Evolutionary conservation across 2,329 filamentous ascomycete species (phyloP), one percentile per base, ranked within the genome.

Genomic region (Colletotrichum somersetense): DNA sequence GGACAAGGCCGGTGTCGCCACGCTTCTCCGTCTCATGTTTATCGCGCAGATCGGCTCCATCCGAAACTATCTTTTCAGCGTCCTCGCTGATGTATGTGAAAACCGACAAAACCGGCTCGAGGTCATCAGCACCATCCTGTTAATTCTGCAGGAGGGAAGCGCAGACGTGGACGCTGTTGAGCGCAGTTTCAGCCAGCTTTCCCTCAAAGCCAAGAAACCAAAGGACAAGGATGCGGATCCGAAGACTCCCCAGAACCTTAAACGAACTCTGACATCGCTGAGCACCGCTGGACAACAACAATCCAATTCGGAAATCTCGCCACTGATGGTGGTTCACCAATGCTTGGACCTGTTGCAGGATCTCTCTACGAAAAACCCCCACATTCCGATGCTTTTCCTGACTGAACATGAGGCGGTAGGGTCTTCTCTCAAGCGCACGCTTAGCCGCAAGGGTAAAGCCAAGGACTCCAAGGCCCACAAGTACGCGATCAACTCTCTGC

Each of bases 1-100:
- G 40, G 96, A 99, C 81, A 98, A 97, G 83, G 89, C 95, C 58
- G 96, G 97, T 35, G 92, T 99, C 75, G 96, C 97, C 35, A 98
- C 96, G n/a, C 85, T 99, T 44, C 87, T 99, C 55, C 93, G 97
- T n/a, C 88, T 99, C 12, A 98, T 99, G 96, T 99, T 99, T 80
- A 95, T 98, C 77, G 93, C 94, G 59, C 94, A 98, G 75, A 93
- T 96, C 75, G 94, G 93, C 30, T 96, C 93, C 73, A 92, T 96
- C 61, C 93, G 95, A 75, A 90, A 88, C 73, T 93, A 94, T 72
- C 87, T 99, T 65, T 96, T 96, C 79, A 91, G 92, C 67, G 93
- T 99, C 65, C 91, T 99, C 63, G 91, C 94, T 74, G 94, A 97
- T 75, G 92, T 98, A 35, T 98, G 95, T 79, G 93, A 97, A 82